Evolutionary conservation across 129 eudicot genomes (phyloP).

Genomic region (Flaveria bidentis): DNA sequence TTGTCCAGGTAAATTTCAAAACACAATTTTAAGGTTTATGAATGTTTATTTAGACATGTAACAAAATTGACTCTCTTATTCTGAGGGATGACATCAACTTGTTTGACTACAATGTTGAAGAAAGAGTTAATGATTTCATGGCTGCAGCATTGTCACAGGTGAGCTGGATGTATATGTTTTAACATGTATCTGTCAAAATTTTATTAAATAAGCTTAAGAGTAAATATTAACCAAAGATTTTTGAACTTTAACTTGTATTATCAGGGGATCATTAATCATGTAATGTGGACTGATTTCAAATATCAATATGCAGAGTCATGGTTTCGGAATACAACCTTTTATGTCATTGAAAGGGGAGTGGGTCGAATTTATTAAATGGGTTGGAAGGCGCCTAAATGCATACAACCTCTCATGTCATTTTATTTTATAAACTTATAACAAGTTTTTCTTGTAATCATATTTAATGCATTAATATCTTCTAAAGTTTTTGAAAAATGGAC

Average conservation of each 20-base stretch:
- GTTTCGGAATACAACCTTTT: constrained; percentile 53
- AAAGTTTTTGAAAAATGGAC: neutral
- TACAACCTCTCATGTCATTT: neutral
- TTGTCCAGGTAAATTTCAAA: constrained; percentile 72
- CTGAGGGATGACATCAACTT: constrained; percentile 12
- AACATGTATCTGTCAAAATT: neutral
- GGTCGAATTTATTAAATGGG: neutral
- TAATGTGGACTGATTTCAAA: constrained; percentile 87
- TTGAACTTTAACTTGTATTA: constrained; percentile 11
- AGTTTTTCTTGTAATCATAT: neutral
- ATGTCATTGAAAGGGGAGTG: neutral
- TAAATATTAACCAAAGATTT: neutral
- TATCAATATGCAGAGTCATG: constrained; percentile 84
- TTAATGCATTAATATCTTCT: neutral
- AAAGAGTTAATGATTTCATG: constrained; percentile 79
- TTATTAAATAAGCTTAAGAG: constrained; percentile 5
- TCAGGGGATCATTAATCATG: constrained; percentile 82
- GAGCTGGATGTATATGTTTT: constrained; percentile 14
- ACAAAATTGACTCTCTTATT: no score
- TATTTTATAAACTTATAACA: neutral
- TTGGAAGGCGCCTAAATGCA: neutral
- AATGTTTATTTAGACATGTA: no score
- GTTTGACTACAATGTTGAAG: constrained; percentile 93
- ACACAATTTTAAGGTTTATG: no score
- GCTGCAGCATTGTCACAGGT: constrained; percentile 87